phyloP scores from a whole-genome alignment of 441 rosid genomes.

The Brassica balearica region DNA sequence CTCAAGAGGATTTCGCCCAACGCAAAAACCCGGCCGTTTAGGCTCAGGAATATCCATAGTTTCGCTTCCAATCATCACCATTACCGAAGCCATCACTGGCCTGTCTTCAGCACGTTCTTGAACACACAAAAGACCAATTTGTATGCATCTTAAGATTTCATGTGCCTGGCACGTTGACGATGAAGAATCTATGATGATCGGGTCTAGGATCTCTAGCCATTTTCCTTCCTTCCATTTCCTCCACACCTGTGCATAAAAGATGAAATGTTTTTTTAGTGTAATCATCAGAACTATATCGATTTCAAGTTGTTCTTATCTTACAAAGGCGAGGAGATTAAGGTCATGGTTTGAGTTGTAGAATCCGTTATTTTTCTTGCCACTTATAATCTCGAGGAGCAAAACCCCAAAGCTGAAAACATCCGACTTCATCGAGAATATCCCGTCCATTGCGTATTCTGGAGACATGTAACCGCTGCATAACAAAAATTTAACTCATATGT shows the following conservation, averaged over 20 bases:
- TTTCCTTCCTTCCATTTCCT: background rate
- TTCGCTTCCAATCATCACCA: background rate
- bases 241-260: background rate
- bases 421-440: too few relatives aligned
- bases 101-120: background rate
- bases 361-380: too few relatives aligned
- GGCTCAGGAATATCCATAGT: background rate
- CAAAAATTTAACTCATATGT: background rate
- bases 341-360: background rate
- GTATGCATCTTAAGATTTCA: background rate
- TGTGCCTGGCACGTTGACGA: background rate
- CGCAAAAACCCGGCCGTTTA: background rate
- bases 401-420: too few relatives aligned
- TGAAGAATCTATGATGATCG: background rate
- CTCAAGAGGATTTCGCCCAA: background rate
- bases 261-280: background rate
- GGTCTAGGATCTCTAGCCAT: background rate
- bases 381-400: too few relatives aligned
- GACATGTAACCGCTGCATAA: background rate
- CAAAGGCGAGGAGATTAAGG: background rate
- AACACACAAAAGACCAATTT: background rate
- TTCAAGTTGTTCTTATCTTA: background rate
- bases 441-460: too few relatives aligned
- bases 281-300: background rate
- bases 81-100: too few relatives aligned